Evolutionary conservation across 306 rosid genomes (phyloP).

Genomic region (Quercus engelmannii): DNA sequence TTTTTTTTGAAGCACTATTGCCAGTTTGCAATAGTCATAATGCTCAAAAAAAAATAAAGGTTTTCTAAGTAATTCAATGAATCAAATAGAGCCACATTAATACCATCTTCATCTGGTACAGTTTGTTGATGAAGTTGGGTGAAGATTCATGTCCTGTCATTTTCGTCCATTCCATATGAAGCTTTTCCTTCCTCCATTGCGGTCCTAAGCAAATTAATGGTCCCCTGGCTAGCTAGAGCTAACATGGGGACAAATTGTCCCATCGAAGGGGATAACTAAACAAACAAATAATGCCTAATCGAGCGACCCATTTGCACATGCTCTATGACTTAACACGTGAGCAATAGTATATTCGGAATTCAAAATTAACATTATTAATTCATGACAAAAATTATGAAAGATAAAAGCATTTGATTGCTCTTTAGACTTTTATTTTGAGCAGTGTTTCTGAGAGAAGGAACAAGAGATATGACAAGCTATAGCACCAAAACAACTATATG

Average conservation of each 20-base stretch:
- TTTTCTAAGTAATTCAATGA: constrained; percentile 16
- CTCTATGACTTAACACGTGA: constrained; percentile 19
- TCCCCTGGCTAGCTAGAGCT: constrained; percentile 21
- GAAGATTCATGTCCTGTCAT: constrained; percentile 36
- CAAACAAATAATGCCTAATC: constrained; percentile 34
- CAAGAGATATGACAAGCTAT: constrained; percentile 25
- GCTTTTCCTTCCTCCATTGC: constrained; percentile 24
- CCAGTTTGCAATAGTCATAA: not conserved
- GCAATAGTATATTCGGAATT: not conserved
- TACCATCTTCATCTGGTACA: constrained; percentile 5
- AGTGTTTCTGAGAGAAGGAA: constrained; percentile 21
- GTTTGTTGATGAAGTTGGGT: constrained; percentile 34
- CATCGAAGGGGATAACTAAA: constrained; percentile 19
- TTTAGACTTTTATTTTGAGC: not conserved
- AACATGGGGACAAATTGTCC: constrained; percentile 25
- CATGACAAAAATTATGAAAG: not conserved
- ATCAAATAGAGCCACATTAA: constrained; percentile 33
- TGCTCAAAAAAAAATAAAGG: not conserved
- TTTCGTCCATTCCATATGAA: constrained; percentile 32
- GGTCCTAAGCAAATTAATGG: constrained; percentile 41
- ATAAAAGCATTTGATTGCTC: not conserved
- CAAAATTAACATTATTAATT: not conserved
- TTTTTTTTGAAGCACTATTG: not conserved
- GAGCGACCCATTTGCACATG: constrained; percentile 42
- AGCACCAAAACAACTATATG: constrained; percentile 49